Evolutionary conservation across 345 rosid species (phyloP).

Genomic region (Syzygium grande): DNA sequence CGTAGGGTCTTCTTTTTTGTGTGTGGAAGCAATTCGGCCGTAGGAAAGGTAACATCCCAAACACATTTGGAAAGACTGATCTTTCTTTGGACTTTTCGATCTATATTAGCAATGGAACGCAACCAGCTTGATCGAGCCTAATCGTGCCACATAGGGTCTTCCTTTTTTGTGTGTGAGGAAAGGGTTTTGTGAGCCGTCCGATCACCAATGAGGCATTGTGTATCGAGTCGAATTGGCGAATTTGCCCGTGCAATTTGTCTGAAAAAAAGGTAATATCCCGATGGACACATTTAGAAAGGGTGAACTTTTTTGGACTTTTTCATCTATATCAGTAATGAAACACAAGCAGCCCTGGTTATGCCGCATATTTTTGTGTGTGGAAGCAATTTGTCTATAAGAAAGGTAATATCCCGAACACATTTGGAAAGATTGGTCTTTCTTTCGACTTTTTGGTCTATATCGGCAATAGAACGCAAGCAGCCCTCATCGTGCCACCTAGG

Average conservation of each 20-base stretch:
- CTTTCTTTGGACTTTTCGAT: not conserved
- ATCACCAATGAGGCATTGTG: no score
- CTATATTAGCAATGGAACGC: not conserved
- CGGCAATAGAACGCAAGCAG: no score
- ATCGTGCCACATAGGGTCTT: not conserved
- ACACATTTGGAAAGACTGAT: not conserved
- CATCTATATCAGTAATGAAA: rapidly evolving
- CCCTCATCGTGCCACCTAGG: no score
- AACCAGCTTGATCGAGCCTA: not conserved
- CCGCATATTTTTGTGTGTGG: not conserved
- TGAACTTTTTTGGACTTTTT: no score
- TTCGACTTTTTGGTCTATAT: no score
- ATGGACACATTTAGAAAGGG: not conserved
- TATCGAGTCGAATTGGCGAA: rapidly evolving
- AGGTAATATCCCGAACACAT: no score
- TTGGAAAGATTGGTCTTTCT: no score
- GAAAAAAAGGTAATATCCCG: not conserved
- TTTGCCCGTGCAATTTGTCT: rapidly evolving
- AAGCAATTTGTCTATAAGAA: not conserved
- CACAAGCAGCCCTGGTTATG: rapidly evolving
- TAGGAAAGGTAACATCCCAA: not conserved
- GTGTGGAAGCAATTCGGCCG: not conserved
- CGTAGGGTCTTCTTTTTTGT: not conserved
- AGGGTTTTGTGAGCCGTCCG: no score
- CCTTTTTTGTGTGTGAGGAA: not conserved